phyloP scores from a whole-genome alignment of 257 asterid genomes.

The Plantago ovata region DNA sequence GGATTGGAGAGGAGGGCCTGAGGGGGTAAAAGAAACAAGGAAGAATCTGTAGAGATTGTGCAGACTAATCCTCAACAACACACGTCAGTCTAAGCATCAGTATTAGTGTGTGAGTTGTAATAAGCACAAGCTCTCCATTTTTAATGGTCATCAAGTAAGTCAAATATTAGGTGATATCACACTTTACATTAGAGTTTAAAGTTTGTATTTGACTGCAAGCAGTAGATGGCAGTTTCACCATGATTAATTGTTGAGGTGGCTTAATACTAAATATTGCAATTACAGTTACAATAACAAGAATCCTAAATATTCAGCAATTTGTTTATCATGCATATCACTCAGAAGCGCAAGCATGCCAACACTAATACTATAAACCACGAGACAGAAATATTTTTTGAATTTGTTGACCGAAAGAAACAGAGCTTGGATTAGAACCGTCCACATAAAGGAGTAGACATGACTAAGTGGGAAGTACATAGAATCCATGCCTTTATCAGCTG shows the following conservation, averaged over 20 bases:
- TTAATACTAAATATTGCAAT: constrained; percentile 11
- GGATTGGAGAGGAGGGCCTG: background rate
- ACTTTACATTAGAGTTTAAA: constrained; percentile 5
- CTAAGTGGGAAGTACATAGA: constrained; percentile 43
- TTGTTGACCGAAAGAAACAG: constrained; percentile 27
- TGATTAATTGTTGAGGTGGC: constrained; percentile 12
- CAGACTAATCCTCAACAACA: constrained; percentile 1
- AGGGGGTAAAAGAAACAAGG: background rate
- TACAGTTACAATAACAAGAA: constrained; percentile 15
- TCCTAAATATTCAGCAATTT: constrained; percentile 16
- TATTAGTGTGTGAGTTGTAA: background rate
- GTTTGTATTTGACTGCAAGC: constrained; percentile 3
- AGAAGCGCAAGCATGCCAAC: constrained; percentile 17
- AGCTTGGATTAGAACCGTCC: constrained; percentile 40
- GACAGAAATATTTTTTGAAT: constrained; percentile 34
- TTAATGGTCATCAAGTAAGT: constrained; percentile 4
- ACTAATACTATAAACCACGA: constrained; percentile 20
- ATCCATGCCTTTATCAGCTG: constrained; percentile 30
- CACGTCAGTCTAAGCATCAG: constrained; percentile 10
- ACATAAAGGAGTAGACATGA: constrained; percentile 38
- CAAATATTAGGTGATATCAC: constrained; percentile 18
- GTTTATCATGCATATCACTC: constrained; percentile 22
- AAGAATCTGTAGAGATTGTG: background rate
- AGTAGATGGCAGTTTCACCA: constrained; percentile 2
- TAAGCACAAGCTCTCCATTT: constrained; percentile 8